phyloP scores from a whole-genome alignment of 192 early-diverging fungal genomes.

The Gamsiella multidivaricata region DNA sequence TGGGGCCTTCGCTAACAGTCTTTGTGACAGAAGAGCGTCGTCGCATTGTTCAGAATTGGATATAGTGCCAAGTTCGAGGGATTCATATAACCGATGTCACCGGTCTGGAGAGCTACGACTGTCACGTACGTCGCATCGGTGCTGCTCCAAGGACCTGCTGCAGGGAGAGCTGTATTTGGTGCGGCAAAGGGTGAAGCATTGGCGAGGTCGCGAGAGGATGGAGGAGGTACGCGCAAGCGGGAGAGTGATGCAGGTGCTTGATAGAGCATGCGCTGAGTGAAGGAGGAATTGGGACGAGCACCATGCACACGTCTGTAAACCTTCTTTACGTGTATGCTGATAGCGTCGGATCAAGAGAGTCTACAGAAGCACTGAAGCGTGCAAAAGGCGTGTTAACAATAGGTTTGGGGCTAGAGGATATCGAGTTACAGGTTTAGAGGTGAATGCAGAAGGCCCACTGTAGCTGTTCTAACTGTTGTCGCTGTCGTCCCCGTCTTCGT shows the following conservation, averaged over 20 bases:
- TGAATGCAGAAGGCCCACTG: too few species aligned
- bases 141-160: background rate
- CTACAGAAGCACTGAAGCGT: too few species aligned
- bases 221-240: background rate
- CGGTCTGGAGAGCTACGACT: background rate
- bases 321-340: too few species aligned
- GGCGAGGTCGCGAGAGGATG: background rate
- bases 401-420: too few species aligned
- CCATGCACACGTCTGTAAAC: background rate
- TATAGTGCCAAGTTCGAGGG: background rate
- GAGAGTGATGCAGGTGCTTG: background rate
- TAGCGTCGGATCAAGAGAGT: too few species aligned
- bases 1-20: background rate
- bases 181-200: too few species aligned
- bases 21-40: background rate
- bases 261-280: background rate
- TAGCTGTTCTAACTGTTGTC: too few species aligned
- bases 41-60: background rate
- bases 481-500: background rate
- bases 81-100: background rate
- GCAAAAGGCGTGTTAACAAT: too few species aligned
- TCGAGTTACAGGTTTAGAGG: too few species aligned
- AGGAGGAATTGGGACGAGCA: background rate
- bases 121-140: background rate
- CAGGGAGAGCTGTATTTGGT: background rate